These are phyloP conservation scores for Przewalskia tangutica DNA, from an alignment of 257 asterid genomes.

Conservation along the genomic window DNA sequence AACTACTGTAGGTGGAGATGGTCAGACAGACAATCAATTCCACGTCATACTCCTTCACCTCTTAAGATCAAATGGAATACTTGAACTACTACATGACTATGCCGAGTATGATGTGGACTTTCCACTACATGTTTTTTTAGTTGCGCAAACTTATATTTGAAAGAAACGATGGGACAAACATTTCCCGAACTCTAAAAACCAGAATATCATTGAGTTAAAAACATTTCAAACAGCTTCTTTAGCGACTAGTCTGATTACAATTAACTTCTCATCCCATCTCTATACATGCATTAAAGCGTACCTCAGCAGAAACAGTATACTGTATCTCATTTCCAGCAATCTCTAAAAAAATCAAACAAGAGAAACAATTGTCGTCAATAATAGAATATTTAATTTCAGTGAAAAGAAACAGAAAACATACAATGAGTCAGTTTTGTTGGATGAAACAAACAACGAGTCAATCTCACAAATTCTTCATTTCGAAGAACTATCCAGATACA, in stretches of 20 bases:
- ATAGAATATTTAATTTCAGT: neutral
- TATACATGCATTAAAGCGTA: constrained; percentile 13
- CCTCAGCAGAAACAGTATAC: constrained; percentile 68
- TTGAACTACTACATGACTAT: neutral
- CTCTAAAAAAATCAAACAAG: constrained; percentile 29
- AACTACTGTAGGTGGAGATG: neutral
- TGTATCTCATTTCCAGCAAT: constrained; percentile 36
- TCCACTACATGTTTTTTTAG: neutral
- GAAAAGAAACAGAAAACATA: neutral
- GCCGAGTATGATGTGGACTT: neutral
- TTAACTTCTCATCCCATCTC: neutral
- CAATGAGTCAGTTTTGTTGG: neutral
- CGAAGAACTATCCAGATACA: neutral
- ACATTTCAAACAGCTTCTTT: neutral
- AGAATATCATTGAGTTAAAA: neutral
- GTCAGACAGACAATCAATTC: neutral
- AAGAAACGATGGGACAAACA: neutral
- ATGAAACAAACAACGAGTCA: neutral
- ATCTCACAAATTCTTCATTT: neutral
- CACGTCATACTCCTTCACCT: neutral
- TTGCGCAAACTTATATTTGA: neutral
- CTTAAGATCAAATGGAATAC: neutral
- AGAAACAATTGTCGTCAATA: constrained; percentile 5
- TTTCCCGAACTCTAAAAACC: neutral
- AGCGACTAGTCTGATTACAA: neutral